Base-by-base conservation (phyloP, 345 rosid genomes). In the Aquilaria yunnanensis region DNA sequence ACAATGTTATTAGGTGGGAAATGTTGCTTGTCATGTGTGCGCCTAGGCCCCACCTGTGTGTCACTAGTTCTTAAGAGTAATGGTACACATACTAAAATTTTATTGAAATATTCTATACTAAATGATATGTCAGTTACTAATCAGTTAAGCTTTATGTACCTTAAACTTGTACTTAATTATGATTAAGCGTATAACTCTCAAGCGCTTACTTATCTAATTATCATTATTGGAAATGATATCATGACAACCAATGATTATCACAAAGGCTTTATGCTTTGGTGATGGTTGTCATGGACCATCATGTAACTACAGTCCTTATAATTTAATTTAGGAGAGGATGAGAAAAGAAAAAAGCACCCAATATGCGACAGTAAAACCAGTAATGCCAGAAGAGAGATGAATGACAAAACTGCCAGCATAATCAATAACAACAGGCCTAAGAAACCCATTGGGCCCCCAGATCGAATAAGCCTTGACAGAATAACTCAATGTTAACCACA, bases 381-480 rank as follows among this genome's bases (percentile, higher is more conserved):
- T 84, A 12, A 83, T 84, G n/a, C 86, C 84, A 47, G 91, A 83
- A 6, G 88, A 85, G n/a, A 85, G 84, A 66, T 85, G 91, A 57
- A 85, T 77, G 2, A 85, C 91, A 61, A 65, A 85, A 23, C 88
- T 84, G 48, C 86, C 86, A 0, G 88, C 88, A 58, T 80, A 85
- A 64, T 83, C 88, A 60, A 85, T 83, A 4, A 79, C 32, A 33
- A 32, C 8, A 0, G 12, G 0, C 0, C 33, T 8, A 54, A 85
- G 72, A 63, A 83, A 75, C 0, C 87, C 85, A 2, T 14, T 14
- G 13, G 12, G 1, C 11, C 86, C 85, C 86, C 88, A 85, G 6
- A 85, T 75, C 1, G 71, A 66, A 49, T 51, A 83, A 32, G 91
- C 88, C 30, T 88, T 88, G 7, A 85, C 45, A 10, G 81, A 71